These are phyloP conservation scores for Calonectria honghensis DNA, from an alignment of 2,329 filamentous ascomycete species.

Conservation along the genomic window DNA sequence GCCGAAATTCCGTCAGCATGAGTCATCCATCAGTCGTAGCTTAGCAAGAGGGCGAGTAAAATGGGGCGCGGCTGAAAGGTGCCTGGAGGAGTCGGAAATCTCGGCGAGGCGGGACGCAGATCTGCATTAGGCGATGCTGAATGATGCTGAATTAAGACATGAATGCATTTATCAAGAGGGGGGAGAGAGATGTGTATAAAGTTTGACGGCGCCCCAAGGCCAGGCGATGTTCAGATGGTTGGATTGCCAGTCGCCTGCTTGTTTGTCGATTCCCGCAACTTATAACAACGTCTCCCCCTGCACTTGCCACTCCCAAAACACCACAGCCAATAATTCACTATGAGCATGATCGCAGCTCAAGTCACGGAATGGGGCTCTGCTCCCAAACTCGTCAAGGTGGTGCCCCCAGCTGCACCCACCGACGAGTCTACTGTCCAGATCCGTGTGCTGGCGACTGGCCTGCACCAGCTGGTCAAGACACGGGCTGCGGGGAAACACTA, in stretches of 20 bases:
- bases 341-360: conserved; percentile 62
- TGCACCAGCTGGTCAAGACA: conserved; percentile 72
- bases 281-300: background rate
- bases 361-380: conserved; percentile 62
- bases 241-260: background rate
- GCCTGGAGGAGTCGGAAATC: conserved; percentile 20
- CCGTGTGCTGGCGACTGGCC: conserved; percentile 70
- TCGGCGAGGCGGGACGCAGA: conserved; percentile 20
- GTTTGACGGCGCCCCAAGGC: background rate
- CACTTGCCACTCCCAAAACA: background rate
- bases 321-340: conserved; percentile 23
- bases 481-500: conserved; percentile 75
- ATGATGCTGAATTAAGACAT: conserved; percentile 24
- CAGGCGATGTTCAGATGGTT: background rate
- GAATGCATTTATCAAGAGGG: background rate
- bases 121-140: conserved; percentile 29
- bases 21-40: conserved; percentile 35
- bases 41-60: conserved; percentile 21
- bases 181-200: conserved; percentile 15
- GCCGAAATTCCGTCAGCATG: conserved; percentile 49
- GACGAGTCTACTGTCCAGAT: conserved; percentile 65
- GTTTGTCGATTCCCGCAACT: background rate
- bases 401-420: conserved; percentile 60
- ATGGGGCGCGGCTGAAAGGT: conserved; percentile 29
- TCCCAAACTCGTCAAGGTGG: conserved; percentile 55